phyloP scores from a whole-genome alignment of 2,329 filamentous ascomycete genomes.

The Fusarium nisikadoi region DNA sequence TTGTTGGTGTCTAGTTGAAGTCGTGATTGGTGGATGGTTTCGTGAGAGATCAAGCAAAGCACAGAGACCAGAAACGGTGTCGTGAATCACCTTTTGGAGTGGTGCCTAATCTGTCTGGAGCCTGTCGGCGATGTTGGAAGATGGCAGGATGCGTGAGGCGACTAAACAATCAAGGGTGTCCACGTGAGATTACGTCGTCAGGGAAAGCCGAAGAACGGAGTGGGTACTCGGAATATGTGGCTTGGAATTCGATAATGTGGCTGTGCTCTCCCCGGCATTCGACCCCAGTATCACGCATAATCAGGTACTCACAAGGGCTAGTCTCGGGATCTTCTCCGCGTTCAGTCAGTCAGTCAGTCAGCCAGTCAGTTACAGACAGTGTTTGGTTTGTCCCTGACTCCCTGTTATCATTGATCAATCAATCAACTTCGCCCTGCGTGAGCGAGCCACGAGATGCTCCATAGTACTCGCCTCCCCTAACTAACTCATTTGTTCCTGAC shows the following conservation, averaged over 20 bases:
- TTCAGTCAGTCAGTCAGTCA: constrained; percentile 20
- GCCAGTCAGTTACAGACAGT: background rate
- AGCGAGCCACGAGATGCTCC: constrained; percentile 30
- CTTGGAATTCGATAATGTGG: background rate
- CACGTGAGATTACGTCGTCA: constrained; percentile 46
- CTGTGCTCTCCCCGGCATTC: constrained; percentile 7
- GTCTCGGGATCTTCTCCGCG: constrained; percentile 33
- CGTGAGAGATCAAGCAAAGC: background rate
- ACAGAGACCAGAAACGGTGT: background rate
- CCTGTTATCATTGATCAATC: background rate
- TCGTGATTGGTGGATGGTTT: background rate
- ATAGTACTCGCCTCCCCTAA: constrained; percentile 3
- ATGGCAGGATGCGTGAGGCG: constrained; percentile 33
- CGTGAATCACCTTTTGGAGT: background rate
- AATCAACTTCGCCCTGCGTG: constrained; percentile 1
- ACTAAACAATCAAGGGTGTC: constrained; percentile 12
- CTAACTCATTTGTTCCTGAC: background rate
- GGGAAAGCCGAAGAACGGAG: constrained; percentile 7
- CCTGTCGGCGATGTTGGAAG: constrained; percentile 8
- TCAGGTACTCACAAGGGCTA: constrained; percentile 29
- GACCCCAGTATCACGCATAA: constrained; percentile 2
- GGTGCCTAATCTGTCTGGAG: background rate
- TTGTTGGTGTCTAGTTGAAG: background rate
- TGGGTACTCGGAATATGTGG: background rate
- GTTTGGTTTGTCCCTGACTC: background rate